These are phyloP conservation scores for Cardamine occulta DNA, from an alignment of 345 rosid genomes.

Conservation along the genomic window DNA sequence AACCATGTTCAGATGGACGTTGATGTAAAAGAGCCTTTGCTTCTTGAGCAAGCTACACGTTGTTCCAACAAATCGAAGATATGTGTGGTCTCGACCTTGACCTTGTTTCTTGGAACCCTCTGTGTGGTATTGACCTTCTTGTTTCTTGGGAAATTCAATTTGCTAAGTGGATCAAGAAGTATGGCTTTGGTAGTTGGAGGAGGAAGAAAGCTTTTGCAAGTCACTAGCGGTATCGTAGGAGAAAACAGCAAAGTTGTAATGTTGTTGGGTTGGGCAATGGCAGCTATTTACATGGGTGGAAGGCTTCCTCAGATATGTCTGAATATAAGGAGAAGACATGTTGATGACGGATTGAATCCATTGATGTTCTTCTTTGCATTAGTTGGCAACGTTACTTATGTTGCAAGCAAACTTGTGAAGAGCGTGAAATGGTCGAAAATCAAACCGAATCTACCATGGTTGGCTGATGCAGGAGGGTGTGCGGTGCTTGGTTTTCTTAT, in stretches of 20 bases:
- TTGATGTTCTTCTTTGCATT: slow-evolving; percentile 79
- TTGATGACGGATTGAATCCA: slow-evolving; percentile 80
- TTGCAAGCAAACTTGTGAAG: slow-evolving; percentile 72
- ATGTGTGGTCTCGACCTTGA: slow-evolving; percentile 56
- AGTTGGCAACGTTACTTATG: slow-evolving; percentile 74
- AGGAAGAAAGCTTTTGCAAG: slow-evolving; percentile 66
- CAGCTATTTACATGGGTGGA: slow-evolving; percentile 85
- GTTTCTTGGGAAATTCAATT: slow-evolving; percentile 55
- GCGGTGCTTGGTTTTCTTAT: slow-evolving; percentile 72
- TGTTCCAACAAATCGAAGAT: slow-evolving; percentile 57
- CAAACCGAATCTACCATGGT: slow-evolving; percentile 81
- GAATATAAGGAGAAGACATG: slow-evolving; percentile 75
- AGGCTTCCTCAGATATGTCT: slow-evolving; percentile 83
- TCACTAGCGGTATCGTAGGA: slow-evolving; percentile 42
- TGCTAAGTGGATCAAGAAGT: slow-evolving; percentile 35
- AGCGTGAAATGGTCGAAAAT: slow-evolving; percentile 65
- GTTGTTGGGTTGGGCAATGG: slow-evolving; percentile 86
- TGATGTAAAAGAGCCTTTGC: slow-evolving; percentile 61
- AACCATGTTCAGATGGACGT: neutral
- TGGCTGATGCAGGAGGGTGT: slow-evolving; percentile 82
- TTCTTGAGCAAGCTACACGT: slow-evolving; percentile 44
- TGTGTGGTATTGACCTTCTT: slow-evolving; percentile 61
- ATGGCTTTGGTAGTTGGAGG: slow-evolving; percentile 31
- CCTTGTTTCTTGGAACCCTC: slow-evolving; percentile 57
- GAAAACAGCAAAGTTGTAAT: slow-evolving; percentile 50